These are phyloP conservation scores for Trypanosoma melophagium DNA, from an alignment of 208 protist genomes.

Conservation along the genomic window DNA sequence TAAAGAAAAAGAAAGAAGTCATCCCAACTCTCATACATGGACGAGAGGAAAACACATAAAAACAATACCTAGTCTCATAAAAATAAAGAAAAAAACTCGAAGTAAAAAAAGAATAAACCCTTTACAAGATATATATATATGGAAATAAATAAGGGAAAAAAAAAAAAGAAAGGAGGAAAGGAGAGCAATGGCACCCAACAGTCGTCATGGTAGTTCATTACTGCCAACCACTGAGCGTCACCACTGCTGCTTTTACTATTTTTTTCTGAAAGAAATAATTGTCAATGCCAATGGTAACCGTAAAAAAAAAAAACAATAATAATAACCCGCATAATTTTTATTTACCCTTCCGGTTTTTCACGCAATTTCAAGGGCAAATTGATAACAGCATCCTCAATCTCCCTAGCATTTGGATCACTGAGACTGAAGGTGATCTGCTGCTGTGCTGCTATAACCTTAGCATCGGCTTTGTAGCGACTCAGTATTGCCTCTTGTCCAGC, in stretches of 20 bases:
- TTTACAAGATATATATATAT: background rate
- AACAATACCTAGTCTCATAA: background rate
- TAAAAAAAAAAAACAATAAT: too few relatives aligned
- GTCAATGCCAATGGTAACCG: too few relatives aligned
- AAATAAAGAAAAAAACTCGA: constrained; percentile 12
- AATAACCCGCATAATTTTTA: background rate
- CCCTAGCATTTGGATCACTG: constrained; percentile 25
- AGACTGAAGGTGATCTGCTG: constrained; percentile 19
- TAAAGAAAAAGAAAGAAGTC: constrained; percentile 2
- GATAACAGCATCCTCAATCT: constrained; percentile 32
- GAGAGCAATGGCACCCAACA: background rate
- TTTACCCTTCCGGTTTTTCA: constrained; percentile 13
- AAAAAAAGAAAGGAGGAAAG: background rate
- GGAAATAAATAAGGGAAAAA: background rate
- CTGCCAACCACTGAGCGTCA: background rate
- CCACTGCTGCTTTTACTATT: too few relatives aligned
- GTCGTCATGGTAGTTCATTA: background rate
- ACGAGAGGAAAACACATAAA: too few relatives aligned
- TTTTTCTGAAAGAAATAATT: too few relatives aligned
- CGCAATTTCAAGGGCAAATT: constrained; percentile 25
- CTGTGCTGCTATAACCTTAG: constrained; percentile 22
- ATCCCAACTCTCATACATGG: background rate
- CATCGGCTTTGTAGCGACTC: constrained; percentile 16
- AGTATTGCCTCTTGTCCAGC: constrained; percentile 26
- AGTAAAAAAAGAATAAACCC: constrained; percentile 7